Conservation (phyloP, 1,284 basidiomycete genomes). For the Cystobasidium slooffiae region DNA sequence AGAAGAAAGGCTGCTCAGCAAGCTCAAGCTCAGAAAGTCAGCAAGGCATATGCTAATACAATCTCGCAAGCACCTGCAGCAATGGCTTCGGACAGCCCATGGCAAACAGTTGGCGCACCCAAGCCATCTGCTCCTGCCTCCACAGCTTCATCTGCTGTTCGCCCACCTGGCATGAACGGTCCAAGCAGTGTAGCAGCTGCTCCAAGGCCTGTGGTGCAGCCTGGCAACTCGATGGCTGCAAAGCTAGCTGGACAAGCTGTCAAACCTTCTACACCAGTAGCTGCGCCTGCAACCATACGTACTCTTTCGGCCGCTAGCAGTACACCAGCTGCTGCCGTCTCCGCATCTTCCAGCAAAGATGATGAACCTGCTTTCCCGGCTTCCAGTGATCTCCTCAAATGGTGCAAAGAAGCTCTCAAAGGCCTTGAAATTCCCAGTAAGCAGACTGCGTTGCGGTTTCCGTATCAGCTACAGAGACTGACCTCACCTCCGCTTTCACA, state of each 20-base stretch:
- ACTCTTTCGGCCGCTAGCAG: conserved; percentile 28
- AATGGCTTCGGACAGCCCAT: conserved; percentile 41
- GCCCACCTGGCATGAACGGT: conserved; percentile 68
- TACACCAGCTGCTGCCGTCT: conserved; percentile 39
- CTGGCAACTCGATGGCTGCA: conserved; percentile 3
- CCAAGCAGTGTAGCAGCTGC: conserved; percentile 3
- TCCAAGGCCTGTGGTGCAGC: not conserved
- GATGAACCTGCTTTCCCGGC: conserved; percentile 54
- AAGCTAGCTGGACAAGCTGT: conserved; percentile 7
- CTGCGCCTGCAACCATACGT: conserved; percentile 43
- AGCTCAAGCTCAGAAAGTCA: conserved; percentile 51
- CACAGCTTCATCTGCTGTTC: conserved; percentile 78
- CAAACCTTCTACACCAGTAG: conserved; percentile 53
- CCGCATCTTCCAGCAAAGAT: conserved; percentile 55
- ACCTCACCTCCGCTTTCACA: conserved; percentile 55
- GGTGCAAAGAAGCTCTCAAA: conserved; percentile 85
- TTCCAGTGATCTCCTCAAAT: conserved; percentile 85
- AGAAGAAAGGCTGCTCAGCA: conserved; percentile 64
- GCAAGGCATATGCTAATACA: conserved; percentile 50
- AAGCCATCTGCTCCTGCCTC: conserved; percentile 38
- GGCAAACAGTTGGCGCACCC: conserved; percentile 38
- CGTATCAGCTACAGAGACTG: conserved; percentile 12
- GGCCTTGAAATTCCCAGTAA: conserved; percentile 63
- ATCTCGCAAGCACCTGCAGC: conserved; percentile 43
- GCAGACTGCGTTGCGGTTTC: conserved; percentile 39